Evolutionary conservation across 768 basidiomycete species (phyloP), one percentile per base, ranked within the genome.

Genomic region (Podaxis carcinomalis): DNA sequence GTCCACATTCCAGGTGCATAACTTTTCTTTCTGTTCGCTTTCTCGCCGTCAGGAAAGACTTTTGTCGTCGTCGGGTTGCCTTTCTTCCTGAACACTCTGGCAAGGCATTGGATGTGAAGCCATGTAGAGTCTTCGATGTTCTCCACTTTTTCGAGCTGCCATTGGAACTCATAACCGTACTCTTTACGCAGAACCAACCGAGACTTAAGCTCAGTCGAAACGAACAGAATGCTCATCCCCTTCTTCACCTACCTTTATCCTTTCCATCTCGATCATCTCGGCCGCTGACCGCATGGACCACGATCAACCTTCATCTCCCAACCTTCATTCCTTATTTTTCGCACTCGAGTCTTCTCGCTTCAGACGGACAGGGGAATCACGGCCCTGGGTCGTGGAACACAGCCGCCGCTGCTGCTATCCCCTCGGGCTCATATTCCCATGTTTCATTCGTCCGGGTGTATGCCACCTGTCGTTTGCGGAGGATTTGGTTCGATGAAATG

Each of bases 1-100:
- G 64, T 90, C 90, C 23, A 92, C 92, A 5, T 93, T 93, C 64
- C 91, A 92, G 88, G 91, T 93, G 64, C 19, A 11, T 11, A 27
- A 14, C 25, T 47, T n/a, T 49, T 25, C 51, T 21, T 11, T 39
- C 19, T 10, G 21, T 5, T 2, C 36, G 47, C 23, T 5, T 11
- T 28, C 5, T 54, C 19, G n/a, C 32, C 21, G 37, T 14, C 13
- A 23, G 23, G 6, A 6, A 44, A 44, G 6, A 19, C 14, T 32
- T 32, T 32, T 32, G 7, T 9, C 32, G 19, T 19, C 6, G 5
- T 21, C 42, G 16, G n/a, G 13, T 19, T 13, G n/a, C 14, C n/a
- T 44, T 19, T 2, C n/a, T n/a, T 19, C 52, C 37, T 23, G 37
- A 21, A 7, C 10, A 49, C 7, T 27, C 13, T 32, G 9, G 9